A percentile compares a stretch with the other conserved stretches of the same genome.
phyloP scores from a whole-genome alignment of 73 alveolate species.

The Paramecium pentaurelia region DNA sequence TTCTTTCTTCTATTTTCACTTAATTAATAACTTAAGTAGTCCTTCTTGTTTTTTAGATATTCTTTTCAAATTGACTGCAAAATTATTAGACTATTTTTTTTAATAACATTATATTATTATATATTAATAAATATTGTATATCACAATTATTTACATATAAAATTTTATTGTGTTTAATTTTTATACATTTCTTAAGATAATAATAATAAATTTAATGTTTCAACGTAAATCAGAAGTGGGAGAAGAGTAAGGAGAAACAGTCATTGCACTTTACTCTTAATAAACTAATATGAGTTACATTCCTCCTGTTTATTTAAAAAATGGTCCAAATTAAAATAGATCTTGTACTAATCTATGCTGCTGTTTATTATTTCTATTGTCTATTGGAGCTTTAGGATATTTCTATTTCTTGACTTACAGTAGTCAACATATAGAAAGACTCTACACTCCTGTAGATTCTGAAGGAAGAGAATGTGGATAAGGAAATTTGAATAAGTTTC shows the following conservation, averaged over 20 bases:
- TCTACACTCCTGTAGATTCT: slow-evolving; percentile 30
- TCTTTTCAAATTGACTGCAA: slow-evolving; percentile 9
- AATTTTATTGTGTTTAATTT: background rate
- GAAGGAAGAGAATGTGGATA: slow-evolving; percentile 14
- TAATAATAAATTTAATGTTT: background rate
- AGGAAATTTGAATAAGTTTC: slow-evolving; percentile 29
- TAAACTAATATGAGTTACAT: background rate
- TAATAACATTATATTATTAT: background rate
- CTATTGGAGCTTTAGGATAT: slow-evolving; percentile 1
- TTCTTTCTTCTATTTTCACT: background rate
- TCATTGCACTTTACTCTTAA: background rate
- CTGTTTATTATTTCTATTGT: background rate
- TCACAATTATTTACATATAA: background rate
- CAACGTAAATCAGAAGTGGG: background rate
- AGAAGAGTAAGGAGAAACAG: slow-evolving; percentile 19
- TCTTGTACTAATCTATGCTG: background rate
- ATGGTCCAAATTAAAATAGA: slow-evolving; percentile 4
- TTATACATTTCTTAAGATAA: background rate
- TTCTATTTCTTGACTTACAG: background rate
- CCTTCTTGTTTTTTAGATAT: background rate
- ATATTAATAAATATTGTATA: background rate
- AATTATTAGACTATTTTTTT: background rate
- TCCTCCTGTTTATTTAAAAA: slow-evolving; percentile 23
- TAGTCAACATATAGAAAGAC: background rate
- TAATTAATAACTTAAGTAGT: background rate